These are phyloP conservation scores for Podospora australis DNA, from an alignment of 495 filamentous ascomycete species.

Conservation along the genomic window DNA sequence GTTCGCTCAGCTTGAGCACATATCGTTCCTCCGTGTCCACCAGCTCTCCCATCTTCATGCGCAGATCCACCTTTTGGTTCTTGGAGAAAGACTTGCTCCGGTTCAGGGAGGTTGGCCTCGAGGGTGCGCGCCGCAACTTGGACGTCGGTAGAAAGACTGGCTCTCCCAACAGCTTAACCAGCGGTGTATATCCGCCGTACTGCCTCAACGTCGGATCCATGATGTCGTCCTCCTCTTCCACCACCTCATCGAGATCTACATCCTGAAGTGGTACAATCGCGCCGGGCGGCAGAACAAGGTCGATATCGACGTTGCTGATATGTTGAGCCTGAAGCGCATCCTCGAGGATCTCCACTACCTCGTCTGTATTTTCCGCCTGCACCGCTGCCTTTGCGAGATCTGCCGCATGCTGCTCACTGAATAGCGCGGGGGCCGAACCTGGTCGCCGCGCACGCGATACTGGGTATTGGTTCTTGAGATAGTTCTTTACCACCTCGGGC, in stretches of 20 bases:
- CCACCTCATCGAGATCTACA: conserved; percentile 44
- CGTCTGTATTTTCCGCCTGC: conserved; percentile 64
- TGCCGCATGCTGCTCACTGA: conserved; percentile 88
- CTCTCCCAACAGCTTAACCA: conserved; percentile 73
- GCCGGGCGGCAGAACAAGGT: conserved; percentile 74
- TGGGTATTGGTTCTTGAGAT: conserved; percentile 44
- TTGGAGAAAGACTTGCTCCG: conserved; percentile 65
- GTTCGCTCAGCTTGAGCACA: conserved; percentile 72
- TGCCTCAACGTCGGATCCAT: conserved; percentile 53
- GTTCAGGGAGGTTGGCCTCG: conserved; percentile 71
- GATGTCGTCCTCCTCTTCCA: conserved; percentile 54
- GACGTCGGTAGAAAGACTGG: conserved; percentile 82
- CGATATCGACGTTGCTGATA: conserved; percentile 77
- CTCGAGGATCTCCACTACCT: conserved; percentile 64
- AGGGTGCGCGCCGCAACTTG: conserved; percentile 78
- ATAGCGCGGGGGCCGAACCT: conserved; percentile 59
- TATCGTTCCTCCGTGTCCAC: conserved; percentile 93
- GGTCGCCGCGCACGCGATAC: conserved; percentile 43
- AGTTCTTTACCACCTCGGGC: conserved; percentile 65
- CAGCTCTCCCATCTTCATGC: conserved; percentile 85
- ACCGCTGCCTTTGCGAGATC: conserved; percentile 78
- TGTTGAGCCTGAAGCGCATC: conserved; percentile 69
- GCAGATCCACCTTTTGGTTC: conserved; percentile 74
- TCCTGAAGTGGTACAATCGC: conserved; percentile 56
- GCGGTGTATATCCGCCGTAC: conserved; percentile 65